Conservation (phyloP, 1,284 basidiomycete genomes). For the Mycena citricolor region DNA sequence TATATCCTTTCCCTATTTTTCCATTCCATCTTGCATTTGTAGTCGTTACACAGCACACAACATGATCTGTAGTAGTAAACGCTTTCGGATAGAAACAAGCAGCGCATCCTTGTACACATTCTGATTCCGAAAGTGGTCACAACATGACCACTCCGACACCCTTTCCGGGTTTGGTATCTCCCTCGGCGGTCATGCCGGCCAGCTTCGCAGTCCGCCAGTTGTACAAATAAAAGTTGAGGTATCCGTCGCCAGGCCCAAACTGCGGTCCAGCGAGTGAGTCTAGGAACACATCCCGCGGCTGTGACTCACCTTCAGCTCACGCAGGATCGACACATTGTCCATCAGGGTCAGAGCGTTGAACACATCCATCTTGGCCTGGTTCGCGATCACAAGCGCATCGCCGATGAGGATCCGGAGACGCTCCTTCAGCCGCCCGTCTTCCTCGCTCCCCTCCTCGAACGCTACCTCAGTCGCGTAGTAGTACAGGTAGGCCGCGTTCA, state of each 20-base stretch:
- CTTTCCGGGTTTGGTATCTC: conserved; percentile 55
- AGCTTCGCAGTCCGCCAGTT: conserved; percentile 87
- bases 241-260: conserved; percentile 91
- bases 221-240: conserved; percentile 89
- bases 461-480: conserved; percentile 81
- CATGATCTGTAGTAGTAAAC: too few relatives aligned
- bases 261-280: conserved; percentile 33
- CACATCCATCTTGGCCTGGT: conserved; percentile 89
- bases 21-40: too few relatives aligned
- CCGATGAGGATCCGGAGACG: conserved; percentile 73
- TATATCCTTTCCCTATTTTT: too few relatives aligned
- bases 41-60: too few relatives aligned
- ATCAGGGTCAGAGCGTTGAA: conserved; percentile 94
- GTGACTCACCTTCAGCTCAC: conserved; percentile 72
- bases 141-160: conserved; percentile 85
- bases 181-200: conserved; percentile 61
- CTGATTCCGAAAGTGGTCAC: conserved; percentile 25
- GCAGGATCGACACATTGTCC: conserved; percentile 86
- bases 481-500: conserved; percentile 92
- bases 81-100: too few relatives aligned
- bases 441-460: conserved; percentile 58
- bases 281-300: conserved; percentile 7
- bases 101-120: too few relatives aligned
- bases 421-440: conserved; percentile 61
- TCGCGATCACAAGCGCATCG: conserved; percentile 80